A percentile compares a stretch with the other conserved stretches of the same genome.
Conservation (phyloP, 2,329 filamentous ascomycete genomes). For the Diatrype stigma region DNA sequence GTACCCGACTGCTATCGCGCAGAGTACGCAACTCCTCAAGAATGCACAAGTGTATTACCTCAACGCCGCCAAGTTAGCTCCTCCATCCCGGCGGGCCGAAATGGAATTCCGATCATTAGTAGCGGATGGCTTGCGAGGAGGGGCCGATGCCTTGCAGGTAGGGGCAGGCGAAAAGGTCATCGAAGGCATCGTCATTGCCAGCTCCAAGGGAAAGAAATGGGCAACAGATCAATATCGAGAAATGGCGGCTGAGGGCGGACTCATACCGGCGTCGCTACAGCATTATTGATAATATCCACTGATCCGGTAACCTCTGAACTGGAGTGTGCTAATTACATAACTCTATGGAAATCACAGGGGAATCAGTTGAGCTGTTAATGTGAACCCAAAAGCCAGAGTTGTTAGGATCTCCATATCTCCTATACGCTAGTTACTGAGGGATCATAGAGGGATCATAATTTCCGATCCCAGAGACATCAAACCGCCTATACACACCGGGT, state of each 20-base stretch:
- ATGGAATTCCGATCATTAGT: constrained; percentile 11
- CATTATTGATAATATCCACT: neutral
- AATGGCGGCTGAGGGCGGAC: constrained; percentile 13
- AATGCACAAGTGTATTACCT: constrained; percentile 28
- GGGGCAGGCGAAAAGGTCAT: too few relatives aligned
- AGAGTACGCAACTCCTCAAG: constrained; percentile 20
- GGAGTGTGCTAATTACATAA: too few relatives aligned
- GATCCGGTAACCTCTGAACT: neutral
- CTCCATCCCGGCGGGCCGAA: constrained; percentile 12
- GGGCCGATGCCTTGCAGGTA: too few relatives aligned
- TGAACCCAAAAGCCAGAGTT: too few relatives aligned
- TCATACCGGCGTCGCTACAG: neutral
- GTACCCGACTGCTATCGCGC: constrained; percentile 17
- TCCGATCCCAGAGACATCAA: too few relatives aligned
- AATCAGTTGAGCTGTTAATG: too few relatives aligned
- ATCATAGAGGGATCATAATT: too few relatives aligned
- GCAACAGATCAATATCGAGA: constrained; percentile 17
- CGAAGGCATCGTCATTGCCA: too few relatives aligned
- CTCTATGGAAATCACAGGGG: too few relatives aligned
- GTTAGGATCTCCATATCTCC: too few relatives aligned
- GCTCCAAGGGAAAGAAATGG: constrained; percentile 13
- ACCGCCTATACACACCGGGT: too few relatives aligned
- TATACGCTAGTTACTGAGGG: too few relatives aligned
- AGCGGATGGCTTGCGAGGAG: constrained; percentile 10
- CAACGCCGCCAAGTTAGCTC: constrained; percentile 23